Evolutionary conservation across 2,329 filamentous ascomycete species (phyloP).

Genomic region (Fusarium sp.): DNA sequence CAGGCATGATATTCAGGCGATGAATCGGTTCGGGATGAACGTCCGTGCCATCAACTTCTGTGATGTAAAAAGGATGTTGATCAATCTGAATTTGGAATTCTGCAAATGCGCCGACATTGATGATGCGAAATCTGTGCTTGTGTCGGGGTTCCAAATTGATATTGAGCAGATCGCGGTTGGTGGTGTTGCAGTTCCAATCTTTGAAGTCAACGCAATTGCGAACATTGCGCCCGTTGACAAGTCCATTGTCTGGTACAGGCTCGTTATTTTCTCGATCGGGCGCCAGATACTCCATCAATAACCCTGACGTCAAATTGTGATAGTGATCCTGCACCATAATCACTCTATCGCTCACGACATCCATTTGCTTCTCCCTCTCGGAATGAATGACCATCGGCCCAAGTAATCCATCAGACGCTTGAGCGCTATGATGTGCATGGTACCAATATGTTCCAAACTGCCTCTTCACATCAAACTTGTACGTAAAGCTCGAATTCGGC

Average conservation of each 20-base stretch:
- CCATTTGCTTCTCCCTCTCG: constrained; percentile 53
- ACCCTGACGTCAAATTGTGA: constrained; percentile 64
- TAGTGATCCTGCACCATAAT: constrained; percentile 81
- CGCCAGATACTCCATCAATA: constrained; percentile 66
- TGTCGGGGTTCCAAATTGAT: constrained; percentile 63
- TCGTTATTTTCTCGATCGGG: constrained; percentile 68
- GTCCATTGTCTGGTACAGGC: constrained; percentile 71
- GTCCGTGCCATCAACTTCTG: constrained; percentile 77
- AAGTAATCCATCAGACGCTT: constrained; percentile 75
- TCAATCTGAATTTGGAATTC: constrained; percentile 79
- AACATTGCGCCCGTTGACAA: constrained; percentile 68
- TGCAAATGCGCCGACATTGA: constrained; percentile 77
- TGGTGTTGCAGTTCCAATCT: constrained; percentile 58
- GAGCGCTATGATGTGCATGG: constrained; percentile 72
- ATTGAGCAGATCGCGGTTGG: constrained; percentile 51
- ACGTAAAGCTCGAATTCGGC: constrained; percentile 71
- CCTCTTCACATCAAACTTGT: constrained; percentile 71
- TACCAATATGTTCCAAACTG: constrained; percentile 67
- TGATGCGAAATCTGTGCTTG: constrained; percentile 72
- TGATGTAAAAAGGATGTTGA: constrained; percentile 70
- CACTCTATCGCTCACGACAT: constrained; percentile 62
- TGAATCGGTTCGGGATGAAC: constrained; percentile 69
- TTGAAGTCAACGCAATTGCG: constrained; percentile 50
- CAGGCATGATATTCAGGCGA: constrained; percentile 73
- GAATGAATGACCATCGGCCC: constrained; percentile 75